Base-by-base conservation (phyloP, 192 early-diverging fungal genomes). In the Physocladia obscura region DNA sequence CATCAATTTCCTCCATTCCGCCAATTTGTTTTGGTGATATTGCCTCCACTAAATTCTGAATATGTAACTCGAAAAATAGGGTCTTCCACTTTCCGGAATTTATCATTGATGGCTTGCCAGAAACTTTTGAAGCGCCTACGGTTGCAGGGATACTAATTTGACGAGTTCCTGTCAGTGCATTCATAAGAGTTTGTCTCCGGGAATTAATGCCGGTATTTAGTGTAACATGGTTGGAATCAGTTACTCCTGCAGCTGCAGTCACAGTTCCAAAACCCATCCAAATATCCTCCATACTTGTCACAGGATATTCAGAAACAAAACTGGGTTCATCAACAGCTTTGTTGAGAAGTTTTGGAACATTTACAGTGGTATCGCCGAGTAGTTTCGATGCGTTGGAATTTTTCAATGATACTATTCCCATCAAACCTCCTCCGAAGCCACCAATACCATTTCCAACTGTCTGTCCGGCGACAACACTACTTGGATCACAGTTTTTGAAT, bases 41-140 rank as follows among this genome's bases (percentile, higher is more conserved):
- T 11, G 54, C 31, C 71, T 84, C 79, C 35, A 78, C 72, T 3
- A 76, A 19, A n/a, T 73, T 61, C 31, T 70, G 76, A 1, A 81
- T 47, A 56, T 79, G 71, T 17, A 70, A 32, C 67, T 85, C 83
- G 56, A 82, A 85, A 50, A 81, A 85, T 21, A 82, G 58, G 1
- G 74, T 71, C 49, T 82, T 82, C 83, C 83, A 85, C 5, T 69
- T 74, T 2, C 69, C 72, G 15, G 77, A 80, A 50, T 77, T 72
- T 19, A 52, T 19, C 30, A 31, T 30, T 1, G 21, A 22, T 15
- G 29, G 49, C 26, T n/a, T 49, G 44, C 8, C 11, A 8, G 52
- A 26, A 13, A 13, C 19, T 13, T 11, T 26, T 24, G 11, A 13
- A 11, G 24, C 11, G 19, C 19, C 24, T 11, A 13, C 52, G 19